These are phyloP conservation scores for Neophaeococcomyces mojaviensis DNA, from an alignment of 2,329 filamentous ascomycete genomes.

Conservation along the genomic window DNA sequence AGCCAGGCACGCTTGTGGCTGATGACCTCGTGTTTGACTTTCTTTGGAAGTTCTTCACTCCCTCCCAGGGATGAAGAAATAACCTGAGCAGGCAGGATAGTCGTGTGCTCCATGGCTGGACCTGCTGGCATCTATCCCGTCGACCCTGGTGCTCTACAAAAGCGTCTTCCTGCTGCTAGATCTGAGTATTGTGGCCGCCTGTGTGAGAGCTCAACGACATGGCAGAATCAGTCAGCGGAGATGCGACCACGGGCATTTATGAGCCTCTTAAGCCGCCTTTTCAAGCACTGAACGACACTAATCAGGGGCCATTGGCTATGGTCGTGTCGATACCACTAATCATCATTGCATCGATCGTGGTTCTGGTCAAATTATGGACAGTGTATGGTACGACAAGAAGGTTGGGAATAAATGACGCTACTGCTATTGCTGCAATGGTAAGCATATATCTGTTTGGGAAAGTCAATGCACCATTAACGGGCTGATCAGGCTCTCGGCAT, in stretches of 20 bases:
- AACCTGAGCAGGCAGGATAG: too few relatives aligned
- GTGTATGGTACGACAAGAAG: slow-evolving; percentile 15
- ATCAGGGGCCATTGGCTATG: slow-evolving; percentile 17
- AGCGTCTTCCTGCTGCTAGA: too few relatives aligned
- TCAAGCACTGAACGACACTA: slow-evolving; percentile 4
- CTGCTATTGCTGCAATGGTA: slow-evolving; percentile 18
- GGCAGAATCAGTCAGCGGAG: too few relatives aligned
- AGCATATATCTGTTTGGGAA: slow-evolving; percentile 2
- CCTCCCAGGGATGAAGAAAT: too few relatives aligned
- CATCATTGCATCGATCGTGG: slow-evolving; percentile 17
- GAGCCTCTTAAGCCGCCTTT: slow-evolving; percentile 4
- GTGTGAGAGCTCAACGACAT: too few relatives aligned
- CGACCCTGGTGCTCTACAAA: too few relatives aligned
- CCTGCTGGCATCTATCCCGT: too few relatives aligned
- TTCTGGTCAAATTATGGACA: slow-evolving; percentile 19
- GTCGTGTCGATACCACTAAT: slow-evolving; percentile 13
- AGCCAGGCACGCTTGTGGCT: too few relatives aligned
- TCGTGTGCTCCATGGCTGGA: too few relatives aligned
- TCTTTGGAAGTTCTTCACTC: too few relatives aligned
- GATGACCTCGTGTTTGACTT: too few relatives aligned
- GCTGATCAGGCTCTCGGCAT: slow-evolving; percentile 11
- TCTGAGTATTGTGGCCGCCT: too few relatives aligned
- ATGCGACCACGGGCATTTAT: slow-evolving; percentile 3
- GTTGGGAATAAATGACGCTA: slow-evolving; percentile 17
- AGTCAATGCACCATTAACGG: slow-evolving; percentile 5